Base-by-base conservation (phyloP, 495 filamentous ascomycete species). In the Lasiosphaeria hispida region DNA sequence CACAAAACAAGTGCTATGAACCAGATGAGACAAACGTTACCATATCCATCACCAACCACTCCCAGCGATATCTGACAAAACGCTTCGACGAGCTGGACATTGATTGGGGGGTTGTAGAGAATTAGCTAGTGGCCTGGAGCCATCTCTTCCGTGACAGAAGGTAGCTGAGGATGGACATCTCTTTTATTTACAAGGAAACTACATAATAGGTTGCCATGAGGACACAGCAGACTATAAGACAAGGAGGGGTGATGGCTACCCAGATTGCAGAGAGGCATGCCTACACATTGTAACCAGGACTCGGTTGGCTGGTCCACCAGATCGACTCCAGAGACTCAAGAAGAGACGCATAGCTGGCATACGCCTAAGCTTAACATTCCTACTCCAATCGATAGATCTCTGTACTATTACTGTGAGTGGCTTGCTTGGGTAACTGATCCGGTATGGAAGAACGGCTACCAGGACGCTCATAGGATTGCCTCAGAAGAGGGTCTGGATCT, bases 1-100 rank as follows among this genome's bases (percentile, higher is more conserved):
- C 55, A n/a, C 55, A 40, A 23, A 58, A 62, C 47, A 58, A 55
- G 41, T 58, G 38, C 44, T 59, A 62, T 51, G 49, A 53, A 56
- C 36, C 47, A 53, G 62, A 68, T 48, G 63, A 63, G 23, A 68
- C 54, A 23, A 63, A 64, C 48, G 54, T 67, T 44, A 42, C 64
- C 35, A 48, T 63, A 37, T 63, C 59, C 40, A 43, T 62, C 11
- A 59, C 50, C 33, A 48, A 63, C 51, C 57, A 48, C 30, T 60
- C 61, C 18, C 10, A 63, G 33, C 61, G 52, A 45, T 48, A 63
- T 40, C 51, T 63, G 1, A 57, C 51, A 30, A 63, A 63, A 18
- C 61, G 61, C 30, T 63, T 63, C 38, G 57, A 63, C 45, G 56
- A 63, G 14, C 37, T 63, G 15, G 52, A 63, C 35, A 57, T 60